phyloP scores from a whole-genome alignment of 805 yeast species.

The Kodamaea sagamina region DNA sequence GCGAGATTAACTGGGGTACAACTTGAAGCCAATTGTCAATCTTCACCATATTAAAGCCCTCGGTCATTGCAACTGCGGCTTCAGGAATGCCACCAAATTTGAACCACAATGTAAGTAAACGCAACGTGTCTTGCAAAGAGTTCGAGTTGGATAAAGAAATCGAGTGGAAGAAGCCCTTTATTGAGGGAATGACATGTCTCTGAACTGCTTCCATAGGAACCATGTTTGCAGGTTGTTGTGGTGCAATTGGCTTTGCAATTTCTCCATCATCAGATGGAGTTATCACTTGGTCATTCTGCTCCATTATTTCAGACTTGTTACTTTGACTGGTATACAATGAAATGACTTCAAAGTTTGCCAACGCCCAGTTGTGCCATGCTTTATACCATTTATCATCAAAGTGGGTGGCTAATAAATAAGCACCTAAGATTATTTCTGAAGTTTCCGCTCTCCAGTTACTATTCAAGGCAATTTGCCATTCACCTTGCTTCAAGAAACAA shows the following conservation, averaged over 20 bases:
- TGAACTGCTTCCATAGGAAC: conserved; percentile 61
- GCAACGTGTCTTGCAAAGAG: conserved; percentile 88
- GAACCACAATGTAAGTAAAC: conserved; percentile 92
- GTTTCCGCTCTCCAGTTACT: conserved; percentile 75
- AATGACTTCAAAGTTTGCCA: conserved; percentile 94
- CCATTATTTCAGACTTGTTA: conserved; percentile 27
- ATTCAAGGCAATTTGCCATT: conserved; percentile 89
- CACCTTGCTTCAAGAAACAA: conserved; percentile 96
- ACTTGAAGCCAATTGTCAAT: conserved; percentile 96
- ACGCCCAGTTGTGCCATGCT: conserved; percentile 99
- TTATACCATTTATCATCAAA: conserved; percentile 93
- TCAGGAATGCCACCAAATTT: conserved; percentile 92
- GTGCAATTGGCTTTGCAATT: neutral
- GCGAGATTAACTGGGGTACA: conserved; percentile 90
- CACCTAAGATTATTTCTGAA: conserved; percentile 84
- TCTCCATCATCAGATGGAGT: conserved; percentile 22
- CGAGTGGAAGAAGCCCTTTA: conserved; percentile 93
- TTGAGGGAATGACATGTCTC: conserved; percentile 93
- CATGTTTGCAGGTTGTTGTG: conserved; percentile 20
- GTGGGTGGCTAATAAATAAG: conserved; percentile 90
- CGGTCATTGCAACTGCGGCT: conserved; percentile 85
- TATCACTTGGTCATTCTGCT: conserved; percentile 29
- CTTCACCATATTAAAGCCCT: conserved; percentile 86
- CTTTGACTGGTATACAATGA: conserved; percentile 52
- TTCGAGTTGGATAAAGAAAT: conserved; percentile 83